Evolutionary conservation across 2,329 filamentous ascomycete genomes (phyloP).

Genomic region (Pestalotiopsis fici): DNA sequence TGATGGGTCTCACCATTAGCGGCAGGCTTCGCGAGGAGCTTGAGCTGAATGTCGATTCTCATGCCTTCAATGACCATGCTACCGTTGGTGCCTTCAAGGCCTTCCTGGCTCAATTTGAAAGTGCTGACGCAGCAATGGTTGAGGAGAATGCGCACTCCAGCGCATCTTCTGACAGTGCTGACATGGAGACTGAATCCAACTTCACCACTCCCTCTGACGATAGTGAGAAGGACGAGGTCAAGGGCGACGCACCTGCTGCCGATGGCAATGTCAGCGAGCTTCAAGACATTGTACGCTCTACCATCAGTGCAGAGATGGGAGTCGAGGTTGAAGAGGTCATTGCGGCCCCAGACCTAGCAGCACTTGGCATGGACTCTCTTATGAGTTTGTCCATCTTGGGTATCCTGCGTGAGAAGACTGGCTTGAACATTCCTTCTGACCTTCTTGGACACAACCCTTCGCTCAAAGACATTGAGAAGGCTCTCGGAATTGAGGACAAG

Average conservation of each 20-base stretch:
- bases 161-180: slow-evolving; percentile 41
- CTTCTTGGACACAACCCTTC: slow-evolving; percentile 63
- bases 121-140: slow-evolving; percentile 24
- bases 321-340: slow-evolving; percentile 66
- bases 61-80: slow-evolving; percentile 54
- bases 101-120: slow-evolving; percentile 37
- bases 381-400: slow-evolving; percentile 59
- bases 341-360: slow-evolving; percentile 54
- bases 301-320: slow-evolving; percentile 72
- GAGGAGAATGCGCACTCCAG: slow-evolving; percentile 36
- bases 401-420: slow-evolving; percentile 54
- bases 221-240: slow-evolving; percentile 49
- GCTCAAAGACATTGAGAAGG: slow-evolving; percentile 66
- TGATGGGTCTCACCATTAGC: slow-evolving; percentile 61
- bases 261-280: slow-evolving; percentile 45
- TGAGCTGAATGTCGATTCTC: slow-evolving; percentile 53
- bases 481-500: slow-evolving; percentile 54
- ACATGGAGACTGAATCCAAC: slow-evolving; percentile 47
- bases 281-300: slow-evolving; percentile 59
- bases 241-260: slow-evolving; percentile 33
- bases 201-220: slow-evolving; percentile 56
- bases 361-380: slow-evolving; percentile 60
- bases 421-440: slow-evolving; percentile 56
- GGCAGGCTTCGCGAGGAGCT: slow-evolving; percentile 60
- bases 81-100: slow-evolving; percentile 56